Evolutionary conservation across 768 basidiomycete species (phyloP).

Genomic region (Tulasnella sp.): DNA sequence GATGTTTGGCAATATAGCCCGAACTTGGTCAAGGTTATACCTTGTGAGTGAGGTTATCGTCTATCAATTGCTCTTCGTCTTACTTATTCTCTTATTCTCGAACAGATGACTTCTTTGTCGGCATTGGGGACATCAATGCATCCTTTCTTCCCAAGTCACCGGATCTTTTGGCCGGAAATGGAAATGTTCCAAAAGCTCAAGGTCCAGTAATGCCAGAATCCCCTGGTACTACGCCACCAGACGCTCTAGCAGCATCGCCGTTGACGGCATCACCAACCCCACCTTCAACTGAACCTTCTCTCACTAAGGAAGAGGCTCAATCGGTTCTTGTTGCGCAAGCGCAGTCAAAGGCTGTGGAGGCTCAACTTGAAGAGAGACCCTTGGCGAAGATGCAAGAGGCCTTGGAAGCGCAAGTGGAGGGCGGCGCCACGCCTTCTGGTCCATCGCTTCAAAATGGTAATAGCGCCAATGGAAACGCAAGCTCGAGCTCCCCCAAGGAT

Average conservation of each 20-base stretch:
- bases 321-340: conserved; percentile 43
- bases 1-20: conserved; percentile 99
- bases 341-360: conserved; percentile 66
- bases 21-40: conserved; percentile 91
- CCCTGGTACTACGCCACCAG: not conserved
- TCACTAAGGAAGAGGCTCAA: conserved; percentile 26
- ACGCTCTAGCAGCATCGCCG: not conserved
- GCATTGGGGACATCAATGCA: conserved; percentile 97
- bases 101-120: conserved; percentile 92
- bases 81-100: not conserved
- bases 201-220: not conserved
- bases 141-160: conserved; percentile 68
- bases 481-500: conserved; percentile 19
- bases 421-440: conserved; percentile 19
- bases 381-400: conserved; percentile 74
- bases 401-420: conserved; percentile 37
- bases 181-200: conserved; percentile 12
- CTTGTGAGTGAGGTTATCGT: conserved; percentile 49
- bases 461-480: not conserved
- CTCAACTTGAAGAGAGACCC: conserved; percentile 74
- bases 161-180: conserved; percentile 19
- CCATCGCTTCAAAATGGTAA: conserved; percentile 13
- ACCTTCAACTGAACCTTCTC: not conserved
- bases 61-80: conserved; percentile 17
- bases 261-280: not conserved